A percentile compares a stretch with the other conserved stretches of the same genome.
phyloP scores from a whole-genome alignment of 768 basidiomycete species.

The Tylopilus vinaceipallidus region DNA sequence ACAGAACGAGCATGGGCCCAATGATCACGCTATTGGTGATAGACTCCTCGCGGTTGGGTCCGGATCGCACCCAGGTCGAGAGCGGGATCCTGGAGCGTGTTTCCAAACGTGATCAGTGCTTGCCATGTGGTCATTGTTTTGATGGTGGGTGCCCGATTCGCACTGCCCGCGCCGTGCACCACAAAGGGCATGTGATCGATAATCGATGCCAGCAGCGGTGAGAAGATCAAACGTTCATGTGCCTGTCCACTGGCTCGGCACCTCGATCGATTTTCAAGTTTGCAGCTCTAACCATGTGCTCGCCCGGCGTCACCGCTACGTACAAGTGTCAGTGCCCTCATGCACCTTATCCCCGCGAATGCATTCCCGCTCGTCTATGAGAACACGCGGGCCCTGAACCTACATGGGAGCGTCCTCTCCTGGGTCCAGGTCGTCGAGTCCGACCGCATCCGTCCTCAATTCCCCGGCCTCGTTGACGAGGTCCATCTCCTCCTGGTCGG shows the following conservation, averaged over 20 bases:
- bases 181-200: neutral
- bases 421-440: slow-evolving; percentile 32
- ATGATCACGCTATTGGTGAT: neutral
- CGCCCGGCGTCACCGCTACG: neutral
- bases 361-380: neutral
- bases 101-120: neutral
- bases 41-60: too few species aligned
- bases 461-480: slow-evolving; percentile 46
- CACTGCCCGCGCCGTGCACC: neutral
- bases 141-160: neutral
- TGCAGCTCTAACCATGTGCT: neutral
- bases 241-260: neutral
- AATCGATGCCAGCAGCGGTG: neutral
- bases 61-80: too few species aligned
- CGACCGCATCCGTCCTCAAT: slow-evolving; percentile 36
- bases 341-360: neutral
- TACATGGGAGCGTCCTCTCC: slow-evolving; percentile 12
- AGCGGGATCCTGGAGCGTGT: neutral
- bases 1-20: neutral
- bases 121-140: neutral
- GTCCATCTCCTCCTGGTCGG: slow-evolving; percentile 45
- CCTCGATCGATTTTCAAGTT: neutral
- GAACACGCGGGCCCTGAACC: neutral
- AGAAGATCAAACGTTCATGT: neutral
- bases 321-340: neutral